Conservation (phyloP, 2,329 filamentous ascomycete species). For the Aspergillus melleus region DNA sequence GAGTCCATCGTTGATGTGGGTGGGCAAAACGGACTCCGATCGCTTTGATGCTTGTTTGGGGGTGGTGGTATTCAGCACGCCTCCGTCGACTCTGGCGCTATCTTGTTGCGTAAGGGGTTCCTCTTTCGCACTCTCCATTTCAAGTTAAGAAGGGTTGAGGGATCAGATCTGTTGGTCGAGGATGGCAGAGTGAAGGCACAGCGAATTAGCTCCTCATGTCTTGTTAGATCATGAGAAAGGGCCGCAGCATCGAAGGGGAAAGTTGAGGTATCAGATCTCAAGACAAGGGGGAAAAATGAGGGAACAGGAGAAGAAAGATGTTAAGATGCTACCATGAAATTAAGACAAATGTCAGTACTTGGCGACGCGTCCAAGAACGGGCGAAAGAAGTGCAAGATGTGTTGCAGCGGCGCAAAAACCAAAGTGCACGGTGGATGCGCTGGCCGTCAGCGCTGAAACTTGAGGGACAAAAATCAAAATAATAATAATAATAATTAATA, state of each 20-base stretch:
- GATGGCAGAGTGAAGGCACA: not conserved
- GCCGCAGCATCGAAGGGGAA: not conserved
- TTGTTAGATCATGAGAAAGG: not conserved
- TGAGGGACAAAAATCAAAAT: not conserved
- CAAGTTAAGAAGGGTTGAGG: not conserved
- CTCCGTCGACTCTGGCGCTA: slow-evolving; percentile 1
- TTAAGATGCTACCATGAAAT: not conserved
- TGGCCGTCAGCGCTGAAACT: not conserved
- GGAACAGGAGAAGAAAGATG: not conserved
- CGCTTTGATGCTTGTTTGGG: slow-evolving; percentile 18
- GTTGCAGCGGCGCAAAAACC: not conserved
- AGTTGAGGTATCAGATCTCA: no score
- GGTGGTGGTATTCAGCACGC: slow-evolving; percentile 5
- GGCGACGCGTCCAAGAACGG: no score
- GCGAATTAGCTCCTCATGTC: not conserved
- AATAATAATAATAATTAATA: not conserved
- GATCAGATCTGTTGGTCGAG: not conserved
- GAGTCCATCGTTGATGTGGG: slow-evolving; percentile 21
- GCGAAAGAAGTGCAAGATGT: not conserved
- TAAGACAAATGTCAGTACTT: not conserved
- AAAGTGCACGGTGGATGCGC: not conserved
- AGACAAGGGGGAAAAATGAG: not conserved
- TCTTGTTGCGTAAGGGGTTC: slow-evolving; percentile 10
- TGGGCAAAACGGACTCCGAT: slow-evolving; percentile 26
- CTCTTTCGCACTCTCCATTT: not conserved